Percentiles rank a stretch among this genome's conserved stretches.
Conservation (phyloP, 495 filamentous ascomycete species). For the Trichoderma gamsii region DNA sequence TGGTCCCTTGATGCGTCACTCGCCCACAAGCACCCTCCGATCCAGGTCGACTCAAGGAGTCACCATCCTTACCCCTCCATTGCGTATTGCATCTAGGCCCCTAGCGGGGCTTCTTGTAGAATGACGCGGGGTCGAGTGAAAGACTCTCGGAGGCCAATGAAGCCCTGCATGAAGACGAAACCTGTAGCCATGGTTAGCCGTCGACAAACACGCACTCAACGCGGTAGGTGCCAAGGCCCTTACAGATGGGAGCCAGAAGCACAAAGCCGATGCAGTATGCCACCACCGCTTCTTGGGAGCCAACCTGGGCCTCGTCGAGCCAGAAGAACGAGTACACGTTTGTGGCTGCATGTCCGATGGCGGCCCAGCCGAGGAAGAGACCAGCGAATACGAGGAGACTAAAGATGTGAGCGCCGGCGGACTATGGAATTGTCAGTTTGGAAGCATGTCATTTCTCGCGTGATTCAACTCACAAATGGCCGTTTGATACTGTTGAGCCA, state of each 20-base stretch:
- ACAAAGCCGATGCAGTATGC: constrained; percentile 34
- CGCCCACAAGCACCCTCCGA: neutral
- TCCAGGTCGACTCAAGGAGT: neutral
- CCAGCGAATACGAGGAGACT: constrained; percentile 32
- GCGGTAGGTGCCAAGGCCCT: constrained; percentile 16
- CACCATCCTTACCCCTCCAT: constrained; percentile 1
- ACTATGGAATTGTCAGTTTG: constrained; percentile 24
- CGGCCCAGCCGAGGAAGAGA: constrained; percentile 44
- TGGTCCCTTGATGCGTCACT: constrained; percentile 7
- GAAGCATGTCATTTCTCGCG: neutral
- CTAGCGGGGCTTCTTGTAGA: constrained; percentile 19
- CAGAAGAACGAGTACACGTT: constrained; percentile 45
- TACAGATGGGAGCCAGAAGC: constrained; percentile 30
- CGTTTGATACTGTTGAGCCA: constrained; percentile 46
- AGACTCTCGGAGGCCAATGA: constrained; percentile 39
- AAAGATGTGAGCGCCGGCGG: constrained; percentile 31
- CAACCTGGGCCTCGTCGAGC: constrained; percentile 35
- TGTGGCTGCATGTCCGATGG: constrained; percentile 40
- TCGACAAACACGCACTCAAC: neutral
- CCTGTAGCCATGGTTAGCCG: constrained; percentile 29
- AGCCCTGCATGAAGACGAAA: constrained; percentile 38
- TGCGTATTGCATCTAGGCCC: neutral
- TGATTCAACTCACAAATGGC: constrained; percentile 34
- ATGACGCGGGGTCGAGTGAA: constrained; percentile 21
- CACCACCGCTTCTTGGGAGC: constrained; percentile 30